Evolutionary conservation across 768 basidiomycete genomes (phyloP), one percentile per base, ranked within the genome.

Genomic region (Strobilomyces echinocephalus): DNA sequence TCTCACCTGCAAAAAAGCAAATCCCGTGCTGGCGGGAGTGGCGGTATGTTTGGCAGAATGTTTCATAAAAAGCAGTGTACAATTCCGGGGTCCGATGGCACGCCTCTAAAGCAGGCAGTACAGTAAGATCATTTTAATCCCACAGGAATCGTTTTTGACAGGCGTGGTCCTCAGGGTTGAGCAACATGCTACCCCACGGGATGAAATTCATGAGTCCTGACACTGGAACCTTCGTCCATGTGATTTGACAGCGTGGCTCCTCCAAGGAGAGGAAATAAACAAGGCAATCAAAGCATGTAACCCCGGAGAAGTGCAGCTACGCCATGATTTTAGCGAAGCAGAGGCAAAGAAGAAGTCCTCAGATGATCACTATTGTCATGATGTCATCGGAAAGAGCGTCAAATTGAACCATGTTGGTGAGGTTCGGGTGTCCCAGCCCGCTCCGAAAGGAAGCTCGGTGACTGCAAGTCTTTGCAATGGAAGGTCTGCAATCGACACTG

Each of bases 151-250:
- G 6, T 14, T 9, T 26, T 24, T 42, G 24, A 26, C 20, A 11
- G 10, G 10, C n/a, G 6, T 18, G 20, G 1, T 2, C 26, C 12
- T 42, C 41, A 42, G 41, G 41, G 26, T 11, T 42, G 3, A n/a
- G n/a, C 74, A 20, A 79, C 76, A n/a, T n/a, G n/a, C n/a, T n/a
- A n/a, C 1, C 78, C 78, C 11, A n/a, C 68, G 69, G 5, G 68
- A 64, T 50, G 69, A 71, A 51, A 80, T 80, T 42, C 24, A 41
- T 50, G n/a, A 26, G 49, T 50, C 11, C 16, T n/a, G 2, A 11
- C 7, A 28, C 8, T 28, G 21, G 9, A n/a, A 15, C 16, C 20
- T 24, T 47, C 8, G 20, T 11, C 16, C 3, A 4, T 21, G 3
- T 35, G 15, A 14, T 35, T 8, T 47, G 33, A 47, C 46, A 7